These are phyloP conservation scores for Cyathus striatus DNA, from an alignment of 768 basidiomycete genomes.

Conservation along the genomic window DNA sequence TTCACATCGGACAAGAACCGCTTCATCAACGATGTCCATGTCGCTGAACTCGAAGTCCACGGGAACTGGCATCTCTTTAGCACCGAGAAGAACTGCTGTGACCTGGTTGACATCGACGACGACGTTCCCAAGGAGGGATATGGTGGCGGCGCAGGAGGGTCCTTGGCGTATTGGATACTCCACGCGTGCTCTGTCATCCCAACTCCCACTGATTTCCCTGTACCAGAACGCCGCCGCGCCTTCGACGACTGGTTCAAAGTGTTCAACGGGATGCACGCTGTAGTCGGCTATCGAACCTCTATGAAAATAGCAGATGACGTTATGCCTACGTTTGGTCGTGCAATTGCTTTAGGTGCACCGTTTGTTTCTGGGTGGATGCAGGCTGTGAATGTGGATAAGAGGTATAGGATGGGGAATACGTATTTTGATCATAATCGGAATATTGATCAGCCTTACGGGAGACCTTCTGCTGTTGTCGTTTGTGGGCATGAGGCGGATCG, in stretches of 20 bases:
- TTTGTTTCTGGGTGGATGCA: slow-evolving; percentile 6
- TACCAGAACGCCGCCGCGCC: not conserved
- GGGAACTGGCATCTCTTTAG: slow-evolving; percentile 6
- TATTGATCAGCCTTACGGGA: not conserved
- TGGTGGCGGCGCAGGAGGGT: not conserved
- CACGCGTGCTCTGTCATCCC: slow-evolving; percentile 6
- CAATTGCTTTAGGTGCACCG: slow-evolving; percentile 2
- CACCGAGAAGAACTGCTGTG: slow-evolving; percentile 2
- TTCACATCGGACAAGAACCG: slow-evolving; percentile 2
- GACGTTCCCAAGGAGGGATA: slow-evolving; percentile 1
- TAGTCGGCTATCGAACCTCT: slow-evolving; percentile 3
- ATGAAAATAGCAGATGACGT: slow-evolving; percentile 3
- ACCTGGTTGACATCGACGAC: slow-evolving; percentile 2
- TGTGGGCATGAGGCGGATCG: slow-evolving; percentile 1
- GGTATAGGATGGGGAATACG: not conserved
- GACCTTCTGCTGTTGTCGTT: slow-evolving; percentile 1
- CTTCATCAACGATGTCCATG: slow-evolving; percentile 5
- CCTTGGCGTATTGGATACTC: slow-evolving; percentile 6
- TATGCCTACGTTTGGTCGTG: not conserved
- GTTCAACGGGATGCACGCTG: slow-evolving; percentile 8
- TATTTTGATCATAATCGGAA: slow-evolving; percentile 1
- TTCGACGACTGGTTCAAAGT: slow-evolving; percentile 5
- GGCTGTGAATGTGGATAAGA: slow-evolving; percentile 2
- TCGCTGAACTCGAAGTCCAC: slow-evolving; percentile 6
- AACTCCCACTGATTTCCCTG: slow-evolving; percentile 2